Evolutionary conservation across 441 rosid genomes (phyloP), one percentile per base, ranked within the genome.

Genomic region (Bruguiera hainesii): DNA sequence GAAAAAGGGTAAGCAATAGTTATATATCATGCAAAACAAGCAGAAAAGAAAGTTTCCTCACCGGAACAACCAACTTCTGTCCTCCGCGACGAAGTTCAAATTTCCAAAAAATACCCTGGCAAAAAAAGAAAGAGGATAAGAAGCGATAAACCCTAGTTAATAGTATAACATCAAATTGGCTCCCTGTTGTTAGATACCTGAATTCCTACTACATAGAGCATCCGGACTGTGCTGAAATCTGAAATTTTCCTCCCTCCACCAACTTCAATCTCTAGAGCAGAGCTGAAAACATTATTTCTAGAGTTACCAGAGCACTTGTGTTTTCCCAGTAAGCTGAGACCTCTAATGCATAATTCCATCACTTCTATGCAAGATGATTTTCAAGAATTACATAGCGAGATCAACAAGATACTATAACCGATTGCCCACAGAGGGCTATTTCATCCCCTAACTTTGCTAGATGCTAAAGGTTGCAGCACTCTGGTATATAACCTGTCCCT

Each of bases 231-330:
- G 79, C 96, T 88, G 80, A 92, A 90, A 70, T 87, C 87, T 9
- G 98, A 93, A 69, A 96, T 59, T 82, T 96, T 93, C 75, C 99
- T 83, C 73, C 98, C 96, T 59, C 96, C 98, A 57, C 99, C 99
- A 66, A 90, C 72, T 81, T 93, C 99, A 77, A 96, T 61, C 87
- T 93, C 96, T 74, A 96, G 78, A 68, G 89, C 85, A 76, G 85
- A 73, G 79, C 98, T 96, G 88, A 77, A 77, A 65, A 53, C 66
- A 74, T 56, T 56, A 59, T 9, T 71, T 33, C 56, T 42, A 20
- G 58, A 53, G 67, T 68, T 73, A 82, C 33, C 31, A 63, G 60
- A 73, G 39, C 20, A 71, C 10, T 37, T 37, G 50, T 46, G 60
- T 49, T 15, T 19, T 62, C 70, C 69, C 58, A 60, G 69, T 64